These are phyloP conservation scores for Heritiera littoralis DNA, from an alignment of 345 rosid species.

Conservation along the genomic window DNA sequence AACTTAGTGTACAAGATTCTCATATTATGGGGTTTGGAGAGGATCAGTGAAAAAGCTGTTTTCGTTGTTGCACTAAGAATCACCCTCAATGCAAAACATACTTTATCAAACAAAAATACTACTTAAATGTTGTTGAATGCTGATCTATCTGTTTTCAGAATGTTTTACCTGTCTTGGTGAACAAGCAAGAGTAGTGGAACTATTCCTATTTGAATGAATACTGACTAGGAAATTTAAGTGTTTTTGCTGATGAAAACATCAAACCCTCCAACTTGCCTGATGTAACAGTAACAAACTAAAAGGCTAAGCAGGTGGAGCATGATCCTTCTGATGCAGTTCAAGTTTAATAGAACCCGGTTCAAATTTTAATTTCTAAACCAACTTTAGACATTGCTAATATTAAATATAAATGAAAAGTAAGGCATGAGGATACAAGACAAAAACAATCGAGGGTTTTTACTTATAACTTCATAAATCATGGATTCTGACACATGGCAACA, in stretches of 20 bases:
- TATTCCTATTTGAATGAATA: not conserved
- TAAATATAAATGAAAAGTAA: not conserved
- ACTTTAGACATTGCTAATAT: too few species aligned
- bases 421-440: not conserved
- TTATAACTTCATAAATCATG: not conserved
- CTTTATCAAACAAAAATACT: not conserved
- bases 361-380: not conserved
- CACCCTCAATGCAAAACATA: not conserved
- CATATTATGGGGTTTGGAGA: too few species aligned
- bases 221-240: not conserved
- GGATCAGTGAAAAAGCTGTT: too few species aligned
- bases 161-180: too few species aligned
- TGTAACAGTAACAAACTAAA: not conserved
- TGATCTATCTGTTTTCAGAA: too few species aligned
- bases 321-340: not conserved
- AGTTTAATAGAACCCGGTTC: not conserved
- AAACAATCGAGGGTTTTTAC: too few species aligned
- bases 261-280: not conserved
- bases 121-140: too few species aligned
- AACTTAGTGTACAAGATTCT: too few species aligned
- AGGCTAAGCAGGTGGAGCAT: not conserved
- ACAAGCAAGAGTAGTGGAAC: not conserved
- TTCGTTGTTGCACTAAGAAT: too few species aligned
- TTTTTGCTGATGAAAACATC: not conserved
- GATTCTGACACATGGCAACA: not conserved